Conservation (phyloP, 139 green algal species). For the Coelastrella sp. region DNA sequence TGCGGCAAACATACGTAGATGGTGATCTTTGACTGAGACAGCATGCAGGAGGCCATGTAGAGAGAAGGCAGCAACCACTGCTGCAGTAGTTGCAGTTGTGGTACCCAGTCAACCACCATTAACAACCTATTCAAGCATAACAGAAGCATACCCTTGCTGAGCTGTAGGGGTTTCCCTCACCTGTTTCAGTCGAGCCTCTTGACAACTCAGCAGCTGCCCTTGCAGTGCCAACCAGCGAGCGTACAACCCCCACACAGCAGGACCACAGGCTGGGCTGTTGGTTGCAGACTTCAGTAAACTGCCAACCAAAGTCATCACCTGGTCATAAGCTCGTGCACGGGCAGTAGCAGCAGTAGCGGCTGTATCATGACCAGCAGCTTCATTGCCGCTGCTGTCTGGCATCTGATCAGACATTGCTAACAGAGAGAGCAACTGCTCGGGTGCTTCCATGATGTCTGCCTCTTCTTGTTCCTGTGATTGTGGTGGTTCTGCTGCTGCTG, state of each 20-base stretch:
- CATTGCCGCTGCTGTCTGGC: neutral
- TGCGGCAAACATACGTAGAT: neutral
- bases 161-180: conserved; percentile 37
- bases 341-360: conserved; percentile 27
- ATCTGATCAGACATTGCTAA: conserved; percentile 38
- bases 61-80: too few species aligned
- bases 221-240: conserved; percentile 61
- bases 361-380: neutral
- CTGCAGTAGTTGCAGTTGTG: too few species aligned
- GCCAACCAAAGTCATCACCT: conserved; percentile 45
- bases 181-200: conserved; percentile 76
- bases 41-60: too few species aligned
- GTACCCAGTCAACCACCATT: too few species aligned
- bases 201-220: conserved; percentile 60
- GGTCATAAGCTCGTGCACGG: conserved; percentile 43
- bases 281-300: conserved; percentile 51
- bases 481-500: neutral
- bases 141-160: neutral
- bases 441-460: conserved; percentile 41
- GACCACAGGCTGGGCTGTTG: conserved; percentile 9
- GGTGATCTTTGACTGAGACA: too few species aligned
- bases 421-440: conserved; percentile 49
- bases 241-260: conserved; percentile 64
- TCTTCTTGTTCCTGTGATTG: conserved; percentile 14
- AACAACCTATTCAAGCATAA: neutral